Conservation (phyloP, 2,329 filamentous ascomycete genomes). For the Didymosphaeria variabile region DNA sequence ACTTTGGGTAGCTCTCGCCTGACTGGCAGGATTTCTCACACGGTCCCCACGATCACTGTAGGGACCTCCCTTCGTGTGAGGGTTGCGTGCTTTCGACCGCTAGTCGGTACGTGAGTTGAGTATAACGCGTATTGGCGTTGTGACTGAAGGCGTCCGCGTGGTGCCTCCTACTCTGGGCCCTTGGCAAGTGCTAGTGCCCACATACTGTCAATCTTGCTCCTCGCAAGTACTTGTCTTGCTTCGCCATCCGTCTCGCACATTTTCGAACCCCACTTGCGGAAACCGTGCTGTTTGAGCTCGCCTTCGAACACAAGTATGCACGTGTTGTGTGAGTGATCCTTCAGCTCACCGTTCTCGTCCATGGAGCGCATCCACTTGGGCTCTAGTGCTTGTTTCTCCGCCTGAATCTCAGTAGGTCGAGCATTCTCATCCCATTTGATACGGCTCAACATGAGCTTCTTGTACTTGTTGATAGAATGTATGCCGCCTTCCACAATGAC, state of each 20-base stretch:
- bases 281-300: slow-evolving; percentile 79
- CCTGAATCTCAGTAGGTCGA: slow-evolving; percentile 67
- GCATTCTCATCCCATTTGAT: slow-evolving; percentile 95
- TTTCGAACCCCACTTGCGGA: slow-evolving; percentile 85
- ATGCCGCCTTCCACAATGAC: slow-evolving; percentile 91
- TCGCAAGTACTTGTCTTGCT: slow-evolving; percentile 79
- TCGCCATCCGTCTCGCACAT: slow-evolving; percentile 94
- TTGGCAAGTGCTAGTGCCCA: slow-evolving; percentile 93
- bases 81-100: not conserved
- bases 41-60: not conserved
- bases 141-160: not conserved
- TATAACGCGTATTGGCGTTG: not conserved
- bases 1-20: not conserved
- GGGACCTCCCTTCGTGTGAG: not conserved
- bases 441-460: slow-evolving; percentile 91
- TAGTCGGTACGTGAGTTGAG: not conserved
- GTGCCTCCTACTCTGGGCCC: slow-evolving; percentile 50
- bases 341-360: slow-evolving; percentile 79
- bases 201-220: slow-evolving; percentile 92
- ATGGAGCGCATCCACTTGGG: slow-evolving; percentile 80
- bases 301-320: slow-evolving; percentile 91
- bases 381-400: slow-evolving; percentile 69
- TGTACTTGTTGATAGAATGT: slow-evolving; percentile 83
- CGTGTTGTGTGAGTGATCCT: slow-evolving; percentile 82
- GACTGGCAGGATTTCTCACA: not conserved